Evolutionary conservation across 768 basidiomycete genomes (phyloP), one percentile per base, ranked within the genome.

Genomic region (Podaxis rugospora): DNA sequence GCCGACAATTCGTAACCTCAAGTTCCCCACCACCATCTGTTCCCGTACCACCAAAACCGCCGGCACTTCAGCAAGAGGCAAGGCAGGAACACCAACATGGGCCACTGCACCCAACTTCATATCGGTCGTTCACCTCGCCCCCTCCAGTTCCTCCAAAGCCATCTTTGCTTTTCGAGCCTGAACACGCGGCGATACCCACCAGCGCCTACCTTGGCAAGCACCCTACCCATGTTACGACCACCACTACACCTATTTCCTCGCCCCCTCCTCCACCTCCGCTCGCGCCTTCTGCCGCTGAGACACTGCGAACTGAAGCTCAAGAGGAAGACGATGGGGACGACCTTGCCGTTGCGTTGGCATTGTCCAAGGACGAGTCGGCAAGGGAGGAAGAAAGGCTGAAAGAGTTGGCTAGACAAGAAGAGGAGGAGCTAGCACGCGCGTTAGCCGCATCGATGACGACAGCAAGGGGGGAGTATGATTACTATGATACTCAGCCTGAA

Each of bases 371-470:
- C 16, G 82, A 83, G 51, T 74, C 77, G 6, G 62, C 61, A 14
- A 66, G 73, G 39, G 69, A 72, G 53, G 66, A 74, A 64, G 67
- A 68, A 27, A 57, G 70, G 35, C 70, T 73, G 51, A 72, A 75
- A 23, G 73, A 74, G 51, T 61, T 80, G 16, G 66, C 63, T 5
- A 69, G 63, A 57, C 78, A 80, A 63, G 89, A 92, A 67, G 87
- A 90, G 60, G 84, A 85, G 32, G 86, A 90, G 46, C 74, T 92
- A 13, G 83, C 82, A 21, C 78, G 77, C 63, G 90, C 89, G 0
- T 65, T 92, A 60, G 79, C 83, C 64, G 72, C 72, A 55, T 75
- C 74, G 1, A 65, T 75, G 65, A 25, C 28, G 23, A 54, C 27
- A 3, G n/a, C 52, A 14, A 49, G 36, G 37, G n/a, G 51, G 2